phyloP scores from a whole-genome alignment of 345 rosid genomes.

The Luvunga scandens region DNA sequence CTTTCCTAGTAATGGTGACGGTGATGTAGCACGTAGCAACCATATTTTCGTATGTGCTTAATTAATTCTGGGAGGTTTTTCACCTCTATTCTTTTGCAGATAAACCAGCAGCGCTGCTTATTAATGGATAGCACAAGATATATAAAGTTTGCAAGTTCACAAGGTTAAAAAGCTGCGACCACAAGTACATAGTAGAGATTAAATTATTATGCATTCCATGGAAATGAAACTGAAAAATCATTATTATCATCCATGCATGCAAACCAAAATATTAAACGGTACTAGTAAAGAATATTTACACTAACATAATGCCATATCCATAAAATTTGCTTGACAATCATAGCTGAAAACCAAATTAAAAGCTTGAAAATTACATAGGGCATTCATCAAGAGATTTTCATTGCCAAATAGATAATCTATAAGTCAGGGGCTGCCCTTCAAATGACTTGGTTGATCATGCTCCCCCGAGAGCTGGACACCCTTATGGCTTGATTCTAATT shows the following conservation, averaged over 20 bases:
- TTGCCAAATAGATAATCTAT: neutral
- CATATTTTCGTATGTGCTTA: too few relatives aligned
- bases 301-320: neutral
- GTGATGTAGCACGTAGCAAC: too few relatives aligned
- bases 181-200: neutral
- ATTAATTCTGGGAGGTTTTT: too few relatives aligned
- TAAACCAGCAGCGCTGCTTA: neutral
- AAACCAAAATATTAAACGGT: neutral
- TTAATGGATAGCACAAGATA: neutral
- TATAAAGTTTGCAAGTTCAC: neutral
- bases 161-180: neutral
- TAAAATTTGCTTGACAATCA: neutral
- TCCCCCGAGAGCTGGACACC: neutral
- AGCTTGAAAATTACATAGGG: neutral
- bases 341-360: neutral
- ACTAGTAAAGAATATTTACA: neutral
- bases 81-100: too few relatives aligned
- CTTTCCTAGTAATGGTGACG: too few relatives aligned
- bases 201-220: neutral
- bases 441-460: neutral
- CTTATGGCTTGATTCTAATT: conserved; percentile 27
- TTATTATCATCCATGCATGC: neutral
- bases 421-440: conserved; percentile 16
- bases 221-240: neutral
- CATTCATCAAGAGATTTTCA: neutral